Base-by-base conservation (phyloP, 768 basidiomycete species). In the Xerocomellus amylosporus region DNA sequence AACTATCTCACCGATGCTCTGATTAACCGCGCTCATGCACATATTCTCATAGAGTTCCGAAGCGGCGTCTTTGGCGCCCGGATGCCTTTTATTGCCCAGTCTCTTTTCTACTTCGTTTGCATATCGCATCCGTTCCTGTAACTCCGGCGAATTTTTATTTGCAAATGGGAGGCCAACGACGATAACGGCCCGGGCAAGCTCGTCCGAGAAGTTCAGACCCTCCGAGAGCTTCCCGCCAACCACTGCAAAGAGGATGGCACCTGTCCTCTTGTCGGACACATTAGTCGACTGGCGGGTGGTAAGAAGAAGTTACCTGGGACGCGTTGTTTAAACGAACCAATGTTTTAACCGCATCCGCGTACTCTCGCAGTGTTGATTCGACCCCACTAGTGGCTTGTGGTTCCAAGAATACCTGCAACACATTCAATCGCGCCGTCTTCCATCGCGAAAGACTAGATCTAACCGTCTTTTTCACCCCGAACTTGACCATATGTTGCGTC, bases 141-240 rank as follows among this genome's bases (percentile, higher is more conserved):
- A 79, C 70, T 98, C 96, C 0, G 88, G 82, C 0, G 93, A 95
- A n/a, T 84, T 85, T 34, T 90, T 78, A 69, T 96, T 98, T 9
- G 96, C 87, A 69, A 93, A 99, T 0, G 96, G 96, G 4, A 99
- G 79, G 4, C 97, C 97, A 44, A 96, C 78, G 54, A 95, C 81
- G 30, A 94, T 76, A 22, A 97, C 91, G 12, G 85, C 88, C 30
- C 94, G 86, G 3, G 94, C 93, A 15, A 92, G 82, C 45, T 85
- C 80, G 66, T 93, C 88, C 19, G 85, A 79, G 63, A 88, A 88
- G 62, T 87, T 86, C 37, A 86, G 69, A 8, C 95, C 96, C 72
- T 99, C 97, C 0, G 93, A 95, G n/a, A 99, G 80, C 67, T 98
- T 98, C 26, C 94, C 96, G 17, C 95, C 95, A 26, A 98, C 87